These are phyloP conservation scores for Ustilago cynodontis DNA, from an alignment of 1,284 basidiomycete genomes.

Conservation along the genomic window DNA sequence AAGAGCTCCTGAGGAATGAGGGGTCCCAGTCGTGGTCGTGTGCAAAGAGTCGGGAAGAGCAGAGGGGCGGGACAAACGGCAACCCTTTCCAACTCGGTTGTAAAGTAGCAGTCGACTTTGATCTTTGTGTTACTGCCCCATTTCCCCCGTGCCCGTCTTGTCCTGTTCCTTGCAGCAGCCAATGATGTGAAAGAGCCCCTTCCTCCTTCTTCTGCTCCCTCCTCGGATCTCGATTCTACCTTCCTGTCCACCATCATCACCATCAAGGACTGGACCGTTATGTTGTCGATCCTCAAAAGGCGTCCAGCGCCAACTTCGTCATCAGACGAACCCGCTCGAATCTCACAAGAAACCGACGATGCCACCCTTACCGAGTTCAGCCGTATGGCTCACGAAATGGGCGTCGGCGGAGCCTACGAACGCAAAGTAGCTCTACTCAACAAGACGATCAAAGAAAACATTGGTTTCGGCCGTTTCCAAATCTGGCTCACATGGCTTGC, in stretches of 20 bases:
- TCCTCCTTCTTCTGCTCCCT: background rate
- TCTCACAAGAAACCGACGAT: conserved; percentile 39
- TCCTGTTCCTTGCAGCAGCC: background rate
- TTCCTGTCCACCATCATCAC: background rate
- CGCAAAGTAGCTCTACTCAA: conserved; percentile 63
- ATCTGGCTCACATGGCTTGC: conserved; percentile 75
- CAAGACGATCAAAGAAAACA: conserved; percentile 59
- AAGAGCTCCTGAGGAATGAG: background rate
- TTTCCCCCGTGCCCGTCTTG: background rate
- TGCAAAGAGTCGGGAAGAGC: background rate
- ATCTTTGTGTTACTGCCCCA: background rate
- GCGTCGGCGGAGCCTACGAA: conserved; percentile 57
- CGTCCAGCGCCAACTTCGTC: conserved; percentile 6
- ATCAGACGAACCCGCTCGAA: background rate
- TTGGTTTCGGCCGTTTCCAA: conserved; percentile 78
- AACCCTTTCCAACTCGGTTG: background rate
- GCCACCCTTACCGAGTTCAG: conserved; percentile 37
- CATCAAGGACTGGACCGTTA: background rate
- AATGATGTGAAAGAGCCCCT: background rate
- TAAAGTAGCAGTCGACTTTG: background rate
- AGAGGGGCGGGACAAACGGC: background rate
- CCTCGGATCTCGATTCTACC: background rate
- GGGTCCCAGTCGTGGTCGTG: background rate
- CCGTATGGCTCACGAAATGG: conserved; percentile 60
- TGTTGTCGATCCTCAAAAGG: conserved; percentile 7